A percentile compares a stretch with the other conserved stretches of the same genome.
phyloP scores from a whole-genome alignment of 805 yeast species.

The Henningerozyma blattae region DNA sequence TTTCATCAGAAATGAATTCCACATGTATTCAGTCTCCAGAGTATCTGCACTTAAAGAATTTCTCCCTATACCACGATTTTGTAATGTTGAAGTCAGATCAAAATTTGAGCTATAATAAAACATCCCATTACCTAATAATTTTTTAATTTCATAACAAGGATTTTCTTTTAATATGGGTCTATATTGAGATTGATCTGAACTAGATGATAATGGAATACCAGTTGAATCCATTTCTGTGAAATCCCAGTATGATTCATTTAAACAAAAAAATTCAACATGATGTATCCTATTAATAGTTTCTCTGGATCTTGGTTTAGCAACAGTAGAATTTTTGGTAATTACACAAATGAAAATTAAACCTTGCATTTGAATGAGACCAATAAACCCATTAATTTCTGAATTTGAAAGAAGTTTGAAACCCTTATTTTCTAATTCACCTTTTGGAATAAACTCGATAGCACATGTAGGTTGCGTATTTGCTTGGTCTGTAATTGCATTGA shows the following conservation, averaged over 20 bases:
- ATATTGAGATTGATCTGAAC: constrained; percentile 21
- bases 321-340: constrained; percentile 63
- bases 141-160: constrained; percentile 73
- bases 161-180: constrained; percentile 26
- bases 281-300: constrained; percentile 72
- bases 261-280: constrained; percentile 75
- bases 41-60: constrained; percentile 39
- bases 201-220: constrained; percentile 38
- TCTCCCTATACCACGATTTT: constrained; percentile 49
- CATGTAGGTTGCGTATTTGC: constrained; percentile 22
- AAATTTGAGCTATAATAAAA: constrained; percentile 88
- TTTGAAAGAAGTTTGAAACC: constrained; percentile 32
- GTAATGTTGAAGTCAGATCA: constrained; percentile 80
- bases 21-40: constrained; percentile 80
- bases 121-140: constrained; percentile 73
- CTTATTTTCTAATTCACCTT: constrained; percentile 25
- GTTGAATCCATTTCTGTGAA: constrained; percentile 53
- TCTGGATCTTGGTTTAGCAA: constrained; percentile 69
- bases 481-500: constrained; percentile 11
- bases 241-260: constrained; percentile 70
- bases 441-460: constrained; percentile 38
- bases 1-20: constrained; percentile 87
- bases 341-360: constrained; percentile 62
- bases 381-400: constrained; percentile 47
- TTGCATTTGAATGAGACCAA: constrained; percentile 72